Evolutionary conservation across 108 stramenopile species (phyloP).

Genomic region (Cyclotella choctawhatcheeana): DNA sequence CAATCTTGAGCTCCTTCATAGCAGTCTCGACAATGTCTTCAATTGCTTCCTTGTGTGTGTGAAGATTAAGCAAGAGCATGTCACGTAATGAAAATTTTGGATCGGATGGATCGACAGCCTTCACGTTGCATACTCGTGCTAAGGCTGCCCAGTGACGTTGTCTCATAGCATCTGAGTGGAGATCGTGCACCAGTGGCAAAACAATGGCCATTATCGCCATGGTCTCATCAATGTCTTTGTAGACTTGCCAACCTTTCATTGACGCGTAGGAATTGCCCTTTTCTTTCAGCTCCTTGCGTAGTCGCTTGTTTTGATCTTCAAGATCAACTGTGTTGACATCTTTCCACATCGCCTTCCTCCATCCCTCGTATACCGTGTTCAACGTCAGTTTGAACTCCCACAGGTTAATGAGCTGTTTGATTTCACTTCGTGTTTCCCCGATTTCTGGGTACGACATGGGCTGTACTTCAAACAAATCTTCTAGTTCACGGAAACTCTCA

Average conservation of each 20-base stretch:
- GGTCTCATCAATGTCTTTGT: constrained; percentile 80
- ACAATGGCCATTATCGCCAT: constrained; percentile 85
- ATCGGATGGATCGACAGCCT: constrained; percentile 69
- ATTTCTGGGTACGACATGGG: constrained; percentile 78
- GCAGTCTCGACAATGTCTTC: constrained; percentile 90
- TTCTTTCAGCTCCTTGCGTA: constrained; percentile 84
- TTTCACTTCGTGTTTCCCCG: constrained; percentile 76
- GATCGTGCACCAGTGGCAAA: constrained; percentile 82
- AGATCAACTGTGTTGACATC: constrained; percentile 78
- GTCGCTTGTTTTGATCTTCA: constrained; percentile 77
- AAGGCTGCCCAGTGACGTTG: constrained; percentile 84
- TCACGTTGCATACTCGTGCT: constrained; percentile 82
- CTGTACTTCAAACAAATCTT: constrained; percentile 90
- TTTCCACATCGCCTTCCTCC: constrained; percentile 70
- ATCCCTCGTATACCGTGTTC: constrained; percentile 56
- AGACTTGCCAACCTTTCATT: constrained; percentile 86
- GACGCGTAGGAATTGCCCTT: constrained; percentile 65
- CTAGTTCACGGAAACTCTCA: constrained; percentile 73
- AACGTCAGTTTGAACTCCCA: constrained; percentile 88
- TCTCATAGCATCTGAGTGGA: constrained; percentile 81
- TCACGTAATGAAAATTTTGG: constrained; percentile 63
- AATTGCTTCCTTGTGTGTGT: constrained; percentile 77
- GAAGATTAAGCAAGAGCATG: constrained; percentile 81
- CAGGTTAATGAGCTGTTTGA: constrained; percentile 67
- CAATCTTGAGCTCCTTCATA: constrained; percentile 89